phyloP scores from a whole-genome alignment of 1,139 yeast species.

The Zygosaccharomyces sapae region DNA sequence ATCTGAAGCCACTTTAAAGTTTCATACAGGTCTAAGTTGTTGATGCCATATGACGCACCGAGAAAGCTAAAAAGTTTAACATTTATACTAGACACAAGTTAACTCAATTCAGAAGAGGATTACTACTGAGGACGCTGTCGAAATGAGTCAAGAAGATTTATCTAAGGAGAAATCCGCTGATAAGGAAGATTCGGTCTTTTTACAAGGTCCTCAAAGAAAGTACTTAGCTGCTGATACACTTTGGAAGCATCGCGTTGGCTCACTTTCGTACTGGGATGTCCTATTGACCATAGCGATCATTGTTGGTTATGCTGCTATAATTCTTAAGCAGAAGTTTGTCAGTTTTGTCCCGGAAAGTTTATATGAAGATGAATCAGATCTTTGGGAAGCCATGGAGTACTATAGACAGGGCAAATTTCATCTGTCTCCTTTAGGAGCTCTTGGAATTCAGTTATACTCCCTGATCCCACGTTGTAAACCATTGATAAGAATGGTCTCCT shows the following conservation, averaged over 20 bases:
- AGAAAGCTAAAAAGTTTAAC: constrained; percentile 2
- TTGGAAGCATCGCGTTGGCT: constrained; percentile 10
- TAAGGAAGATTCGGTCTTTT: neutral
- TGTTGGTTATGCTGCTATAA: constrained; percentile 5
- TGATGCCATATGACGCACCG: neutral
- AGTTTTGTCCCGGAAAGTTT: neutral
- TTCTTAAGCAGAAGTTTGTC: neutral
- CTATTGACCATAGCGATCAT: constrained; percentile 5
- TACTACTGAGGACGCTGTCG: neutral
- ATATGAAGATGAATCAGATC: constrained; percentile 11
- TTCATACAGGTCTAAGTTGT: neutral
- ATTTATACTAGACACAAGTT: neutral
- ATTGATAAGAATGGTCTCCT: constrained; percentile 52
- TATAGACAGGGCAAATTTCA: constrained; percentile 18
- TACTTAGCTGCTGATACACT: constrained; percentile 16
- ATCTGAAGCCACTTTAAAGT: too few relatives aligned
- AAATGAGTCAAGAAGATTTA: neutral
- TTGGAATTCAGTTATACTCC: constrained; percentile 23
- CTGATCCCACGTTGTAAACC: constrained; percentile 39
- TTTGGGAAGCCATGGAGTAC: constrained; percentile 12
- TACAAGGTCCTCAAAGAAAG: constrained; percentile 15
- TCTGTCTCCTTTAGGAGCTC: constrained; percentile 21
- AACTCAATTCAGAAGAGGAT: neutral
- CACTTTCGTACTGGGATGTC: constrained; percentile 6
- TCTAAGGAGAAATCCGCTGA: neutral